These are phyloP conservation scores for Kodamaea hsintzibuensis DNA, from an alignment of 805 yeast species.

Conservation along the genomic window DNA sequence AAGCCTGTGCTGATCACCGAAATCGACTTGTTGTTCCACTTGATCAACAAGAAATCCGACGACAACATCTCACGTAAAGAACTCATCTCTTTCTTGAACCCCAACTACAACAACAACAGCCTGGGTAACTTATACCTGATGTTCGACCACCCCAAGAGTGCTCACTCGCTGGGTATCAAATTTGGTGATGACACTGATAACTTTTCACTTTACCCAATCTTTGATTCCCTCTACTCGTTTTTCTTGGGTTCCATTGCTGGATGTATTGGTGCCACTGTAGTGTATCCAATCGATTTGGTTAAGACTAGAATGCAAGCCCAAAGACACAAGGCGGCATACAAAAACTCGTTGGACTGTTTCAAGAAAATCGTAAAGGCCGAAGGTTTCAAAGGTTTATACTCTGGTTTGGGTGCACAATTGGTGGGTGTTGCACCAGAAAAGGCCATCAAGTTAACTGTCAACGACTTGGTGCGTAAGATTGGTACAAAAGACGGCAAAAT, in stretches of 20 bases:
- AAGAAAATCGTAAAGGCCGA: slow-evolving; percentile 71
- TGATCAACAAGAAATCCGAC: slow-evolving; percentile 36
- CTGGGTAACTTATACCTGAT: slow-evolving; percentile 34
- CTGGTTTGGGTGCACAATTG: slow-evolving; percentile 91
- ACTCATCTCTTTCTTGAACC: slow-evolving; percentile 55
- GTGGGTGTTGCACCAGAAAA: slow-evolving; percentile 98
- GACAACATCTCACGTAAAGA: slow-evolving; percentile 44
- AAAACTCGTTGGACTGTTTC: slow-evolving; percentile 84
- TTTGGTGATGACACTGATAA: slow-evolving; percentile 31
- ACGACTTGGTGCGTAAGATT: slow-evolving; percentile 78
- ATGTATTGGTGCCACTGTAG: slow-evolving; percentile 97
- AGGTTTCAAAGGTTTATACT: slow-evolving; percentile 83
- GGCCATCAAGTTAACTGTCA: slow-evolving; percentile 93
- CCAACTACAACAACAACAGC: slow-evolving; percentile 43
- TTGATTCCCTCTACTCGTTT: slow-evolving; percentile 83
- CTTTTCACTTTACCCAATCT: slow-evolving; percentile 47
- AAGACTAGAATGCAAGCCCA: slow-evolving; percentile 98
- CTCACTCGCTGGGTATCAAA: slow-evolving; percentile 23
- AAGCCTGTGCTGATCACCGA: slow-evolving; percentile 42
- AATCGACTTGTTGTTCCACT: slow-evolving; percentile 41
- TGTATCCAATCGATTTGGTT: slow-evolving; percentile 93
- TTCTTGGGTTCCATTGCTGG: slow-evolving; percentile 93
- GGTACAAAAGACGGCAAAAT: slow-evolving; percentile 53
- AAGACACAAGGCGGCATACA: slow-evolving; percentile 66
- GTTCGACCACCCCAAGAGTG: slow-evolving; percentile 45